Base-by-base conservation (phyloP, 805 yeast genomes). In the Myxozyma geophila region DNA sequence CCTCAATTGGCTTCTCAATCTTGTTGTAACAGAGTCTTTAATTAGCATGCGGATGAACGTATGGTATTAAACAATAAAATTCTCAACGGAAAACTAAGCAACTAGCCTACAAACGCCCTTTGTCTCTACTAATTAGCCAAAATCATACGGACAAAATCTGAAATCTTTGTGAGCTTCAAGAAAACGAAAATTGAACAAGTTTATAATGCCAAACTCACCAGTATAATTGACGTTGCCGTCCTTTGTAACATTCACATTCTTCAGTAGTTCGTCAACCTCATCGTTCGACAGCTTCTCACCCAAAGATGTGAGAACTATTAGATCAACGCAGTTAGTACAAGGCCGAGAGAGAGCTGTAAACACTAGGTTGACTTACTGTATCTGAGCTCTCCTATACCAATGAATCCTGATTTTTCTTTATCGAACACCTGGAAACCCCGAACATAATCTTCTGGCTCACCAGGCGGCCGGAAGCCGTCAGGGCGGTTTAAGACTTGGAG, bases 341-440 rank as follows among this genome's bases (percentile, higher is more conserved):
- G 15, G 6, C 51, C 43, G 9, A 19, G 7, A 15, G 12, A 7
- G 21, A 15, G 53, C 19, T 48, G 46, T 41, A 19, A 23, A 17
- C 39, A 21, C 21, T 23, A 41, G 19, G 19, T 7, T 10, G n/a
- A 54, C 74, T 28, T 68, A 72, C 74, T 92, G 78, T 95, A 95
- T 76, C 96, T 86, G 72, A 95, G 83, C 79, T 95, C 98, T 62
- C 99, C 99, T 51, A 95, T 96, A 47, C 98, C 96, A 71, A 95
- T 95, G 79, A 87, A 90, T 5, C 99, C 99, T 19, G 97, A 89
- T 68, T 88, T 85, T 70, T 92, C 96, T 80, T 93, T 95, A 80
- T 95, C 99, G 72, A 95, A 95, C 6, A 95, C 98, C 80, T 95
- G 98, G 85, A 95, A 95, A 0, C 93, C 95, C 74, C 93, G 90